Base-by-base conservation (phyloP, 1,139 yeast genomes). In the Saccharomyces uvarum region DNA sequence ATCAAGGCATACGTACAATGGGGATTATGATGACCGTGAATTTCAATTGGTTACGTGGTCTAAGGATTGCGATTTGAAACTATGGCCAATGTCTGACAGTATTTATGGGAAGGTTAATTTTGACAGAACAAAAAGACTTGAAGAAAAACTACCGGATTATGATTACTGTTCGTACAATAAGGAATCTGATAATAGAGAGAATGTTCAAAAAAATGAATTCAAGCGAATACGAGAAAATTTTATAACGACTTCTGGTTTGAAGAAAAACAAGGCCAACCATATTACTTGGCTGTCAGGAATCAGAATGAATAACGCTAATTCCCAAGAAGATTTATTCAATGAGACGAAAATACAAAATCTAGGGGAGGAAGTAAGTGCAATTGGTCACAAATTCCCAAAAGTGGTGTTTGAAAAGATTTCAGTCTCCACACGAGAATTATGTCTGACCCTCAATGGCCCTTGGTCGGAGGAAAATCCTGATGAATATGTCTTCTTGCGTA, bases 261-360 rank as follows among this genome's bases (percentile, higher is more conserved):
- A 61, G 29, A 57, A 57, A 7, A 71, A 66, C 52, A 78, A 80
- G 56, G 70, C 81, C 42, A 84, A 84, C 60, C 97, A 91, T 66
- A 74, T 93, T 57, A 84, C 86, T 61, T 93, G 99, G 99, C 85
- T 93, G 47, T 85, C 97, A 0, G 98, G 98, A 50, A 96, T 93
- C 5, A 76, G 93, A 54, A 82, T 80, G 65, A 65, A 66, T 51
- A 61, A 64, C 50, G 57, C 61, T 9, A 59, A 60, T 29, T 81
- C 73, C n/a, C 65, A 69, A 2, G 73, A 72, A 54, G 70, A 68
- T 54, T 54, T 66, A 55, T 55, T 81, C 75, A 57, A 79, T 74
- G 58, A 78, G 76, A 32, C 90, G 86, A 2, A 79, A 48, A 54
- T 67, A 27, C 70, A 83, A 16, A 88, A 88, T 63, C 71, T 91